Percentiles rank a stretch among this genome's conserved stretches.
These are phyloP conservation scores for Talaromyces islandicus DNA, from an alignment of 2,329 filamentous ascomycete species.

Conservation along the genomic window DNA sequence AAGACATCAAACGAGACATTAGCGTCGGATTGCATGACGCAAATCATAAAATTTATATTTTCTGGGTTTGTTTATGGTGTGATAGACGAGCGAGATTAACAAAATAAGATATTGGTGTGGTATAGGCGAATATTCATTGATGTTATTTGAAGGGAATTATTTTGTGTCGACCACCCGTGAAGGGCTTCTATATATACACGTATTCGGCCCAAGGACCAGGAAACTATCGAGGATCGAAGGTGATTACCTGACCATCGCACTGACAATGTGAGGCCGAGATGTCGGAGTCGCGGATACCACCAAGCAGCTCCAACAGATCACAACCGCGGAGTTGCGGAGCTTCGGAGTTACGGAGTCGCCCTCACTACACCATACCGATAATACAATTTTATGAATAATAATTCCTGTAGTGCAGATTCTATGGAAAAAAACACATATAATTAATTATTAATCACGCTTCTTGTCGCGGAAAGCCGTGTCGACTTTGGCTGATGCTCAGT, in stretches of 20 bases:
- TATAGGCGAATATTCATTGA: not conserved
- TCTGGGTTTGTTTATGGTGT: not conserved
- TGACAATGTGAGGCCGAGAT: not conserved
- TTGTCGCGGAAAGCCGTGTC: too few species aligned
- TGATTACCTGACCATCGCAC: not conserved
- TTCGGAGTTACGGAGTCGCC: not conserved
- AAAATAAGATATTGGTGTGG: not conserved
- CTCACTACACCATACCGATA: too few species aligned
- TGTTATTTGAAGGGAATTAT: not conserved
- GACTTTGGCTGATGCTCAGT: too few species aligned
- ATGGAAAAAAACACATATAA: too few species aligned
- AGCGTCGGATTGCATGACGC: not conserved
- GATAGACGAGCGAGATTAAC: not conserved
- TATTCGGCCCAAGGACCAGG: not conserved
- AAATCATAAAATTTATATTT: not conserved
- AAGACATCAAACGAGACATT: conserved; percentile 17
- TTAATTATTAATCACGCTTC: too few species aligned
- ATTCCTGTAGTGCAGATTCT: too few species aligned
- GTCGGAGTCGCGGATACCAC: not conserved
- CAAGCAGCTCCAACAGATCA: too few species aligned
- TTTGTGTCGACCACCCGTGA: not conserved
- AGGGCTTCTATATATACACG: not conserved
- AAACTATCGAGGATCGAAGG: not conserved
- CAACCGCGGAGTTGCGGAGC: not conserved
- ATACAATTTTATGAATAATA: too few species aligned